Percentiles rank a stretch among this genome's conserved stretches.
These are phyloP conservation scores for Ricinus communis DNA, from an alignment of 345 rosid genomes.

Conservation along the genomic window DNA sequence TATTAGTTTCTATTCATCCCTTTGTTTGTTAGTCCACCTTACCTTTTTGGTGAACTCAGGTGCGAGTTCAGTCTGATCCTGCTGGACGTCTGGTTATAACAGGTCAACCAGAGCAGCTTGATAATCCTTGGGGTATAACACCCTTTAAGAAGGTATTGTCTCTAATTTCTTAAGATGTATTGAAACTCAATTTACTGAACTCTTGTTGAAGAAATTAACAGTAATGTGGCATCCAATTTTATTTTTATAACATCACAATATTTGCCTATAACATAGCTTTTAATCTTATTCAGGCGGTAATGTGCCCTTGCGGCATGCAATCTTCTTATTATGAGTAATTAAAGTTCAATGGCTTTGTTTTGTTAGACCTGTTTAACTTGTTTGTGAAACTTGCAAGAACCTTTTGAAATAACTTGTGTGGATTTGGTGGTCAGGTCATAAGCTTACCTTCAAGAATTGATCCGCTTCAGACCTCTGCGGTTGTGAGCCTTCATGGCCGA, in stretches of 20 bases:
- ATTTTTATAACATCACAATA: too few species aligned
- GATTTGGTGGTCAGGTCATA: conserved; percentile 53
- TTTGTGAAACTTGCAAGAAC: neutral
- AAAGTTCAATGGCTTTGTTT: neutral
- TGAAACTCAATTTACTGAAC: too few species aligned
- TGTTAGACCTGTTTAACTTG: neutral
- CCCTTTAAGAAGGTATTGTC: conserved; percentile 74
- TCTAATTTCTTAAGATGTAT: neutral
- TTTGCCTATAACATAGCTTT: neutral
- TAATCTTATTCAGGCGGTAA: neutral
- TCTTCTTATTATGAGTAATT: neutral
- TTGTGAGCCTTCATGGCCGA: conserved; percentile 77
- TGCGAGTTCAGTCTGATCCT: conserved; percentile 84
- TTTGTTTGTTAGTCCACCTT: neutral
- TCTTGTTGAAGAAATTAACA: too few species aligned
- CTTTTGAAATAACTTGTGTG: conserved; percentile 4
- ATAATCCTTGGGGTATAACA: conserved; percentile 89
- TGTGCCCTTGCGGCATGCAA: neutral
- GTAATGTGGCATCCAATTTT: too few species aligned
- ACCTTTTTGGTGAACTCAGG: conserved; percentile 40
- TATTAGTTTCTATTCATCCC: neutral
- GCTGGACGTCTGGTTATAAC: conserved; percentile 76
- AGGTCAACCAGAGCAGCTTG: conserved; percentile 75
- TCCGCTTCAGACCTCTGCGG: conserved; percentile 69
- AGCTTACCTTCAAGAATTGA: conserved; percentile 70